These are phyloP conservation scores for Cylindrodendrum hubeiense DNA, from an alignment of 2,329 filamentous ascomycete species.

Conservation along the genomic window DNA sequence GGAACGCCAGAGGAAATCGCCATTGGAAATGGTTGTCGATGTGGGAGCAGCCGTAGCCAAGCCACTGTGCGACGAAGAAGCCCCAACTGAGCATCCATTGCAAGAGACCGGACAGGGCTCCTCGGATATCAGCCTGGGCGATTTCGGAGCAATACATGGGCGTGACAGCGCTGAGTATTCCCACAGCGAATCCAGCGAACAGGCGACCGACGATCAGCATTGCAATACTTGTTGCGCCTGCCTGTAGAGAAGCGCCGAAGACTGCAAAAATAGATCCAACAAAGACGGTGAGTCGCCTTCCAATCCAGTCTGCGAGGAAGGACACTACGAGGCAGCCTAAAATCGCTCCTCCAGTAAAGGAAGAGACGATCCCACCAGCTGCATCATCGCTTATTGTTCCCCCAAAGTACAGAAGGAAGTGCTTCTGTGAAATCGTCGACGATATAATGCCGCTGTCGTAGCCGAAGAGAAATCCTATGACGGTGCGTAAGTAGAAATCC, in stretches of 20 bases:
- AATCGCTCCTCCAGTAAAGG: constrained; percentile 11
- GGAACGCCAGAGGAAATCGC: constrained; percentile 13
- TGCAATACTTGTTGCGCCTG: neutral
- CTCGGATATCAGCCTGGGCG: constrained; percentile 6
- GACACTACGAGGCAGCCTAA: no score
- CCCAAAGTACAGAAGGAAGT: neutral
- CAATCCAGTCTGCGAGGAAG: constrained; percentile 6
- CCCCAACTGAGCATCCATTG: constrained; percentile 18
- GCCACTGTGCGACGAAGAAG: constrained; percentile 6
- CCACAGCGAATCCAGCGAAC: constrained; percentile 15
- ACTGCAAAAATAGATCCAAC: neutral
- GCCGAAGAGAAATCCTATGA: no score
- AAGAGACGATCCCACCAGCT: constrained; percentile 5
- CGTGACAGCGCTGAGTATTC: constrained; percentile 18
- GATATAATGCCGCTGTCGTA: constrained; percentile 6
- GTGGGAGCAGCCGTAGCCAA: constrained; percentile 8
- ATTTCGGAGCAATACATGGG: constrained; percentile 27
- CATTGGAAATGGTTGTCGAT: constrained; percentile 1
- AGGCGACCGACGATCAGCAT: constrained; percentile 20
- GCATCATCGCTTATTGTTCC: neutral
- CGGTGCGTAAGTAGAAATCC: no score
- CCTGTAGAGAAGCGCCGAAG: neutral
- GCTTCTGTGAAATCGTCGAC: constrained; percentile 1
- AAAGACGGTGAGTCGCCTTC: neutral
- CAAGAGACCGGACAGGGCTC: constrained; percentile 20